phyloP scores from a whole-genome alignment of 2,329 filamentous ascomycete genomes.

The Aspergillus sp. region DNA sequence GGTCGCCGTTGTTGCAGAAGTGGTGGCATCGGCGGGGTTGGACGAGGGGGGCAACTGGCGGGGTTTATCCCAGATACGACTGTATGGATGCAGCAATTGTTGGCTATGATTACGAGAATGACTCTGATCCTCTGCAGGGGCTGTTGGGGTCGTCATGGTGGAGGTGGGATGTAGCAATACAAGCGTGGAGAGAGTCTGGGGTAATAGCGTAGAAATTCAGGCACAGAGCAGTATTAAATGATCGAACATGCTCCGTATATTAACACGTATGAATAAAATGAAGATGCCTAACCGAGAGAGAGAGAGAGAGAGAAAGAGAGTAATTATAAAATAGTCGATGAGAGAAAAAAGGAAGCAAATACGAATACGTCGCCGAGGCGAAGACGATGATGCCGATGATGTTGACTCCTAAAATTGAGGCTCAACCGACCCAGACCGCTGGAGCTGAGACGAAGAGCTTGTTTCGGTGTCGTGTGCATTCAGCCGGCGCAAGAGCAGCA shows the following conservation, averaged over 20 bases:
- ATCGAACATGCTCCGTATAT: too few relatives aligned
- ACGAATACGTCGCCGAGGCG: slow-evolving; percentile 1
- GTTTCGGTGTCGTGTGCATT: too few relatives aligned
- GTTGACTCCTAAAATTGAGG: not conserved
- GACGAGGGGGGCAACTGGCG: not conserved
- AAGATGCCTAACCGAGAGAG: not conserved
- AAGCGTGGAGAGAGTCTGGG: not conserved
- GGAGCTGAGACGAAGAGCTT: not conserved
- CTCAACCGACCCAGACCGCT: not conserved
- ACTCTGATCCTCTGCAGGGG: slow-evolving; percentile 3
- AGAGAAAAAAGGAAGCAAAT: not conserved
- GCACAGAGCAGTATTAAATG: too few relatives aligned
- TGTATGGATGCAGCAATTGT: not conserved
- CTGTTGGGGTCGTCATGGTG: slow-evolving; percentile 5
- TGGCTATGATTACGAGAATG: not conserved
- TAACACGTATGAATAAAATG: not conserved
- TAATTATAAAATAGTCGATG: not conserved
- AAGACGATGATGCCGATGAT: not conserved
- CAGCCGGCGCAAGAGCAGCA: too few relatives aligned
- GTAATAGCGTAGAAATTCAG: not conserved
- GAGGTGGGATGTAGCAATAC: not conserved
- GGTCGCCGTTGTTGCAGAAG: slow-evolving; percentile 9
- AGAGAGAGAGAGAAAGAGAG: not conserved
- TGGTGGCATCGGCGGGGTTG: not conserved
- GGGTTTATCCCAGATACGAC: not conserved